Base-by-base conservation (phyloP, 768 basidiomycete genomes). In the Epithele typhae region DNA sequence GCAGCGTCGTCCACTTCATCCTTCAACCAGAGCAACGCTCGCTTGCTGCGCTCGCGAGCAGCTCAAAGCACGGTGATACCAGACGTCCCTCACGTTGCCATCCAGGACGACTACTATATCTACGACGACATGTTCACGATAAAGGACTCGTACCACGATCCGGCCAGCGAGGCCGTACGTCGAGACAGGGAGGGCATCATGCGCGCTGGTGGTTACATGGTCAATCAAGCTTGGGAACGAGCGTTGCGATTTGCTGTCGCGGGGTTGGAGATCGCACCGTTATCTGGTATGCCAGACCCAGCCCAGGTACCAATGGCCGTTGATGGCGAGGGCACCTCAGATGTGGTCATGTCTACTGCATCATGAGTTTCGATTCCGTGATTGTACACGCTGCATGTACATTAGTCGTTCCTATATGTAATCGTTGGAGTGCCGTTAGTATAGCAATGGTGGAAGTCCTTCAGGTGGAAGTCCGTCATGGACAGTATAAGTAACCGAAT, bases 181-280 rank as follows among this genome's bases (percentile, higher is more conserved):
- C 76, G 78, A 56, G 88, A 91, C 59, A 67, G 79, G 46, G 87
- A 87, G 51, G 86, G 84, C 12, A 81, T 84, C 54, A 87, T 86
- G 84, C 72, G 83, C 35, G 90, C 81, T 18, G 92, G 90, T 8
- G 92, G 92, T 8, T 94, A 91, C 61, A 73, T 68, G 52, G 71
- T 89, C 4, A 81, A 87, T 51, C 87, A 93, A 61, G 88, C 85
- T 36, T 93, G 91, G 91, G 84, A 86, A 56, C 73, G 91, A 45
- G 89, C 88, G 11, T 61, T 94, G 46, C 69, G 84, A 47, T 79
- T 64, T 53, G 84, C 87, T 5, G 82, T 92, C 19, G 81, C 82
- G 30, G 87, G 79, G 1, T 62, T 93, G 51, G 87, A 88, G 51
- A 58, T 88, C 25, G 59, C 71, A 25, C 81, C 84, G 6, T 25